These are phyloP conservation scores for Ophiostoma pallidulum DNA, from an alignment of 2,329 filamentous ascomycete species.

Conservation along the genomic window DNA sequence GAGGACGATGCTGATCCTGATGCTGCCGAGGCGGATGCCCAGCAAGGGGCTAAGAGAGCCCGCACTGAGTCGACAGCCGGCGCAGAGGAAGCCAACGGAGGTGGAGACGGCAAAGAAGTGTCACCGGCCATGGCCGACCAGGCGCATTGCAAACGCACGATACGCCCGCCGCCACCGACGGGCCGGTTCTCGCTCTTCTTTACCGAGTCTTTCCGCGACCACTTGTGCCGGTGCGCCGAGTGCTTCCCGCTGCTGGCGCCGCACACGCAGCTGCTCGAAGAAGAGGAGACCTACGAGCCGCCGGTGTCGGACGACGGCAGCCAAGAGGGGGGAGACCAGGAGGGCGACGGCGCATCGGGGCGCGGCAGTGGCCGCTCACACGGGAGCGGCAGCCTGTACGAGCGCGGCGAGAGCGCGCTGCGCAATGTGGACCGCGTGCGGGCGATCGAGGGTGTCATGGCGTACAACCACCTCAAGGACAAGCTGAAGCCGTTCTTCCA, in stretches of 20 bases:
- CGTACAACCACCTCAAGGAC: conserved; percentile 92
- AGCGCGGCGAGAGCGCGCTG: conserved; percentile 85
- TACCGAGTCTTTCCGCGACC: conserved; percentile 65
- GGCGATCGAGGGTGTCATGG: conserved; percentile 95
- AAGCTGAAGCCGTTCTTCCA: conserved; percentile 92
- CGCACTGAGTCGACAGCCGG: conserved; percentile 15
- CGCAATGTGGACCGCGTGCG: conserved; percentile 86
- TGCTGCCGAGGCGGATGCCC: conserved; percentile 22
- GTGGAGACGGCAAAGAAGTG: conserved; percentile 10
- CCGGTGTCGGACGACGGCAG: conserved; percentile 62
- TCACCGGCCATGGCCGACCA: neutral
- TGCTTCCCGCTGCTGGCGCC: conserved; percentile 66
- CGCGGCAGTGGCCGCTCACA: conserved; percentile 43
- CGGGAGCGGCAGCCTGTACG: conserved; percentile 74
- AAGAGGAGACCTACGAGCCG: conserved; percentile 90
- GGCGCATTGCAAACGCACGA: conserved; percentile 47
- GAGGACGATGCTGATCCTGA: conserved; percentile 47
- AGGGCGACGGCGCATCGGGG: conserved; percentile 41
- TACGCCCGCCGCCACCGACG: conserved; percentile 45
- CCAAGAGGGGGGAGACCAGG: too few relatives aligned
- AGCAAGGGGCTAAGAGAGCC: conserved; percentile 38
- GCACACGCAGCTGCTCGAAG: conserved; percentile 78
- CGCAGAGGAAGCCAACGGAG: neutral
- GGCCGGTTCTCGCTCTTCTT: conserved; percentile 74
- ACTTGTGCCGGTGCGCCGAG: conserved; percentile 71